These are phyloP conservation scores for Dioscorea cayenensis DNA, from an alignment of 116 monocot species.

Conservation along the genomic window DNA sequence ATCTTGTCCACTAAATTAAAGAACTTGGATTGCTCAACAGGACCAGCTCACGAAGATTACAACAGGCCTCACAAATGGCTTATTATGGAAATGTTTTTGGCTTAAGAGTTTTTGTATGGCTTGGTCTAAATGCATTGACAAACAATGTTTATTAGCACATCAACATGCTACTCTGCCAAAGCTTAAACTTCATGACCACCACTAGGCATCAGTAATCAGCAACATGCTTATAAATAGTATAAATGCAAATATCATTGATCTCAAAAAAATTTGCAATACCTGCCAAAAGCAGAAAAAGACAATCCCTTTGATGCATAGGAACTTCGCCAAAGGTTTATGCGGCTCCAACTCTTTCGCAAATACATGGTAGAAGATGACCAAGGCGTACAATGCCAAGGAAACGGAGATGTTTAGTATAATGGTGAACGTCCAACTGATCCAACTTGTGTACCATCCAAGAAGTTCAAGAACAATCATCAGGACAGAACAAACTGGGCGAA, in stretches of 20 bases:
- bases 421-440: slow-evolving; percentile 84
- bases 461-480: slow-evolving; percentile 69
- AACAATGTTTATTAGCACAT: too few species aligned
- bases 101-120: too few species aligned
- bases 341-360: slow-evolving; percentile 94
- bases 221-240: neutral
- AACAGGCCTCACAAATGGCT: too few species aligned
- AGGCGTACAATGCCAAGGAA: slow-evolving; percentile 84
- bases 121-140: too few species aligned
- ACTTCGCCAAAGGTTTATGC: slow-evolving; percentile 84
- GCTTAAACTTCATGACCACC: too few species aligned
- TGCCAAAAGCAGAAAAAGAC: slow-evolving; percentile 99
- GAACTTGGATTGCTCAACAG: neutral
- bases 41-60: neutral
- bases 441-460: slow-evolving; percentile 56
- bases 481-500: slow-evolving; percentile 81
- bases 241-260: neutral
- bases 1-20: neutral
- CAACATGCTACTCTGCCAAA: too few species aligned
- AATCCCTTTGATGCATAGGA: slow-evolving; percentile 94
- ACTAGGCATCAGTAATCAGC: neutral
- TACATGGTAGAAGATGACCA: slow-evolving; percentile 90
- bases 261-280: slow-evolving; percentile 24
- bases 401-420: slow-evolving; percentile 85
- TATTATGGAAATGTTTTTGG: too few species aligned